phyloP scores from a whole-genome alignment of 176 grass and related monocot species.

The Hyparrhenia diplandra region DNA sequence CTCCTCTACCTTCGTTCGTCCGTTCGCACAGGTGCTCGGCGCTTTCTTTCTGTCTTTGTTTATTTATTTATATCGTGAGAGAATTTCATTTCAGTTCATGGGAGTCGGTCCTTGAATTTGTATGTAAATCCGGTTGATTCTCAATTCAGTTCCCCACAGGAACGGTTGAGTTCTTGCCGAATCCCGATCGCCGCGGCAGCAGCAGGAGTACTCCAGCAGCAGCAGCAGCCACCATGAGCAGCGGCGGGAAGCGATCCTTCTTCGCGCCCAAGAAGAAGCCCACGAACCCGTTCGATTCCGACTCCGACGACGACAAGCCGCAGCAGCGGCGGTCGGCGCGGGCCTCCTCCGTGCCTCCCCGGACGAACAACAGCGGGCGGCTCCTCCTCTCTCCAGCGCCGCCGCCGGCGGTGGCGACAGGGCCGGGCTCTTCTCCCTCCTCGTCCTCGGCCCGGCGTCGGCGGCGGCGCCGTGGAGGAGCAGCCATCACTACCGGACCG shows the following conservation, averaged over 20 bases:
- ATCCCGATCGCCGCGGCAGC: not conserved
- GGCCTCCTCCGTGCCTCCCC: slow-evolving; percentile 42
- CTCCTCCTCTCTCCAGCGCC: not conserved
- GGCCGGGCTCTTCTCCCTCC: not conserved
- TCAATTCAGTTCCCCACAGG: not conserved
- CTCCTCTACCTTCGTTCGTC: not conserved
- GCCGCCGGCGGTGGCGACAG: not conserved
- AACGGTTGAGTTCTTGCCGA: not conserved
- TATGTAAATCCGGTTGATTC: not conserved
- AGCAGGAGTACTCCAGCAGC: not conserved
- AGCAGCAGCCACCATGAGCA: slow-evolving; percentile 30
- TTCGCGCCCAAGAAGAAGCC: slow-evolving; percentile 31
- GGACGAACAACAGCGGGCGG: slow-evolving; percentile 17
- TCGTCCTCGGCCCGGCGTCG: not conserved
- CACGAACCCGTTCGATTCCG: slow-evolving; percentile 53
- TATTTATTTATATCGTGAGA: too few species aligned
- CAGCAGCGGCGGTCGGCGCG: not conserved
- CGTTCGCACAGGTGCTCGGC: not conserved
- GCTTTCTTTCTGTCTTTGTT: not conserved
- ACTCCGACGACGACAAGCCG: slow-evolving; percentile 33
- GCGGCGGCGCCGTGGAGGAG: not conserved
- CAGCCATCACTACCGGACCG: slow-evolving; percentile 54
- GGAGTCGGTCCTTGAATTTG: not conserved
- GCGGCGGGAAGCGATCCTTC: slow-evolving; percentile 29
- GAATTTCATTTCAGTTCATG: not conserved